A percentile compares a stretch with the other conserved stretches of the same genome.
These are phyloP conservation scores for Yarrowia hollandica DNA, from an alignment of 805 yeast species.

Conservation along the genomic window DNA sequence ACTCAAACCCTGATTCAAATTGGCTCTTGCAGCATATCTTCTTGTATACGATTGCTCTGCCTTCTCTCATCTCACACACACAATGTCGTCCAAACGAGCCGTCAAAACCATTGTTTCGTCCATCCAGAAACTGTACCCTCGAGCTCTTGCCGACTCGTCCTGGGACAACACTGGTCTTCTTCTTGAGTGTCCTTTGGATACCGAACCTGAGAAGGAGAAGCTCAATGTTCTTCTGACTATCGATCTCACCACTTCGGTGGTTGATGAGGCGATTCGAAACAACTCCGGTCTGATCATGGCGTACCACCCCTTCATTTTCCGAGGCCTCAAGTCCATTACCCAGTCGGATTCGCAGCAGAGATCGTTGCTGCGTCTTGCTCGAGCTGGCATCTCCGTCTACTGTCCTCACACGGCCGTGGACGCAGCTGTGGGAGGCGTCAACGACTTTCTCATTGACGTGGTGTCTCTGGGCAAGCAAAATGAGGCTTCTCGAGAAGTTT, in stretches of 20 bases:
- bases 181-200: slow-evolving; percentile 58
- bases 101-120: slow-evolving; percentile 40
- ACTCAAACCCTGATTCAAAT: slow-evolving; percentile 17
- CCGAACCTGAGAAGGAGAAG: slow-evolving; percentile 32
- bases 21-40: slow-evolving; percentile 2
- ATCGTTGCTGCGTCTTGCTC: slow-evolving; percentile 69
- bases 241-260: slow-evolving; percentile 81
- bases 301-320: slow-evolving; percentile 92
- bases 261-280: slow-evolving; percentile 71
- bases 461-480: slow-evolving; percentile 43
- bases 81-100: slow-evolving; percentile 46
- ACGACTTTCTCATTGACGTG: slow-evolving; percentile 82
- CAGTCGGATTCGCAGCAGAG: slow-evolving; percentile 76
- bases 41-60: slow-evolving; percentile 10
- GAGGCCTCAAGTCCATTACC: slow-evolving; percentile 75
- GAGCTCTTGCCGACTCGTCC: slow-evolving; percentile 72
- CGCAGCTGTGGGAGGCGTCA: slow-evolving; percentile 89
- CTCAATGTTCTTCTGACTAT: slow-evolving; percentile 63
- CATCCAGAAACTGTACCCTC: slow-evolving; percentile 76
- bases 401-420: slow-evolving; percentile 97
- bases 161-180: slow-evolving; percentile 97
- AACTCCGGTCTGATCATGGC: slow-evolving; percentile 67
- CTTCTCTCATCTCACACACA: background rate
- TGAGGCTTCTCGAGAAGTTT: slow-evolving; percentile 41
- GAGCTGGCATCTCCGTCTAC: slow-evolving; percentile 81